Evolutionary conservation across 331 rosid species (phyloP), one percentile per base, ranked within the genome.

Genomic region (Ulmus americana): DNA sequence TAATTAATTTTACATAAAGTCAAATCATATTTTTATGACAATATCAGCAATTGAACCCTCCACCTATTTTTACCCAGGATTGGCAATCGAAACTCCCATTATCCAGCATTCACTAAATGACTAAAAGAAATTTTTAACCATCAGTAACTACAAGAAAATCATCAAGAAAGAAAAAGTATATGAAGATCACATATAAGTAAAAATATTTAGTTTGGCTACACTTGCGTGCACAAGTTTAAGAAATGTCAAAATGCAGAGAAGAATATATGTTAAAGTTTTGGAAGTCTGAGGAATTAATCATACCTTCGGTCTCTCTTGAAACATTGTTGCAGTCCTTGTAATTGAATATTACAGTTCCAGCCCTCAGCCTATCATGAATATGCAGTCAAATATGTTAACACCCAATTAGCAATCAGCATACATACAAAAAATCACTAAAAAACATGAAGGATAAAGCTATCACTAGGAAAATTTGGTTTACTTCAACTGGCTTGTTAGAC

Each of bases 301-400:
- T 81, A 94, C 99, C 97, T 94, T 94, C 99, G 70, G 97, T 94
- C 79, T 90, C 90, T 35, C 82, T 87, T 64, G 82, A 71, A 45
- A 64, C 74, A 81, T 79, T 84, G 83, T 81, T 80, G 77, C 80
- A 80, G 83, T 90, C 97, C 73, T 84, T 85, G 71, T 94, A 94
- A 83, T 94, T 94, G 83, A 94, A 94, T 68, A 94, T 78, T 69
- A 94, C 99, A 73, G 86, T 77, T 79, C 88, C 95, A 62, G 80
- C 80, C 67, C 75, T 82, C 78, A 72, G 74, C 85, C 99, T 94
- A 70, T 55, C 52, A 72, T 62, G 6, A 60, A 35, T 45, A 66
- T 57, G 70, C 41, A 38, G 52, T 59, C 58, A 67, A 35, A 8
- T 15, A 42, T 50, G 52, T 45, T 49, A 46, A 60, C 35, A 35